Evolutionary conservation across 345 rosid genomes (phyloP), one percentile per base, ranked within the genome.

Genomic region (Odontarrhena argentea): DNA sequence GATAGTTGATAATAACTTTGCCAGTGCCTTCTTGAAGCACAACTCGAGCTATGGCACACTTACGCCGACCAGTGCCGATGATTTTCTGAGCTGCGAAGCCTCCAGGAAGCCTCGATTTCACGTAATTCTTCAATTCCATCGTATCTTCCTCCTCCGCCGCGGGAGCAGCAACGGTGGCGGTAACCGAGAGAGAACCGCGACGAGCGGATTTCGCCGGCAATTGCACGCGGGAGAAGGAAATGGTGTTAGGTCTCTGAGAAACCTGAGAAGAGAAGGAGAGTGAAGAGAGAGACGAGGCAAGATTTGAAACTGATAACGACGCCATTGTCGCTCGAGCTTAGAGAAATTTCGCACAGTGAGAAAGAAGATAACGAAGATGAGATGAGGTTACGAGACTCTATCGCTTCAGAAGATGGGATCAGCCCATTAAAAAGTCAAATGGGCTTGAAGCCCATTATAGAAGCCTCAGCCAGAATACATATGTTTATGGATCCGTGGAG

Each of bases 11-110:
- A 64, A 86, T 68, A 66, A 90, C 86, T 55, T 88, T 78, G 8
- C 98, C 97, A 8, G 85, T 85, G 67, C 98, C 98, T 75, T 90
- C 98, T 66, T 88, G 97, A 51, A 93, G 92, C 34, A 93, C 92
- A 2, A 94, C 99, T 46, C 95, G 81, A 70, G 99, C 97, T 42
- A 84, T 82, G 62, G 99, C 94, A 73, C 91, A 84, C 68, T 94
- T 94, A 54, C 95, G 83, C 67, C 97, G 86, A 8, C 96, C 99
- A 13, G 97, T 94, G 48, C 99, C 99, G 28, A 81, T 75, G 59
- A 91, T 80, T 9, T 87, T 78, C 69, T 94, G 97, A 14, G 96
- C 95, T 4, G 97, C 92, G 73, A 94, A 88, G 9, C 97, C 99
- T 30, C 92, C 97, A 0, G 96, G 99, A 7, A 88, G 91, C 61